Evolutionary conservation across 345 rosid genomes (phyloP), one percentile per base, ranked within the genome.

Genomic region (Stellera chamaejasme): DNA sequence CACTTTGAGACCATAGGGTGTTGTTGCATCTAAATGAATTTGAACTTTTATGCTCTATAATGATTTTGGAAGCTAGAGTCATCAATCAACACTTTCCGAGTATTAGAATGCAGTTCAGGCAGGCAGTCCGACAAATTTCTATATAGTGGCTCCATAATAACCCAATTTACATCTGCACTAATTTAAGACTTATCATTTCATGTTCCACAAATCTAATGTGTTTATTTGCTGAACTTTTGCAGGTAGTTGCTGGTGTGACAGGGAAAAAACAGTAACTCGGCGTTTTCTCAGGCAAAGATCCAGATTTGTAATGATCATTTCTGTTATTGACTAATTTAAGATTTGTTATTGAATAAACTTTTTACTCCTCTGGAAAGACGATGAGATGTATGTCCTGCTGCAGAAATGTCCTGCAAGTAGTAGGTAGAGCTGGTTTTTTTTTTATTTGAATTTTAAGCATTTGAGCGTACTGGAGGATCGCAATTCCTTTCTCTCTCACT

Each of bases 221-320:
- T n/a, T 48, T 55, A 56, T 45, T 10, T 55, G 60, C 44, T 32
- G 54, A 51, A 16, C 59, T 48, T 62, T 58, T 68, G 74, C 78
- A 90, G 96, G 92, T 85, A 50, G 77, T 88, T 61, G 92, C 90
- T 11, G 96, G 95, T 32, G 83, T 85, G 73, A 82, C 88, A 36
- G 91, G 97, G 55, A 90, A 90, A 78, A 79, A 72, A 62, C 69
- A 79, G 63, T 59, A 48, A 25, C 81, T 69, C 75, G 47, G 16
- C 53, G 56, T 50, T 52, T 58, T 19, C 27, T 7, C 52, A 66
- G 10, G 58, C 41, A 50, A 62, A 44, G 48, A 2, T 54, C 41
- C 66, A 46, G 25, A 19, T 53, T 55, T 45, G 36, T 58, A 64
- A 48, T 13, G 16, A 65, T 58, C 50, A 36, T 56, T 56, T 56